A percentile compares a stretch with the other conserved stretches of the same genome.
Conservation (phyloP, 2,329 filamentous ascomycete genomes). For the Fusarium sp. region DNA sequence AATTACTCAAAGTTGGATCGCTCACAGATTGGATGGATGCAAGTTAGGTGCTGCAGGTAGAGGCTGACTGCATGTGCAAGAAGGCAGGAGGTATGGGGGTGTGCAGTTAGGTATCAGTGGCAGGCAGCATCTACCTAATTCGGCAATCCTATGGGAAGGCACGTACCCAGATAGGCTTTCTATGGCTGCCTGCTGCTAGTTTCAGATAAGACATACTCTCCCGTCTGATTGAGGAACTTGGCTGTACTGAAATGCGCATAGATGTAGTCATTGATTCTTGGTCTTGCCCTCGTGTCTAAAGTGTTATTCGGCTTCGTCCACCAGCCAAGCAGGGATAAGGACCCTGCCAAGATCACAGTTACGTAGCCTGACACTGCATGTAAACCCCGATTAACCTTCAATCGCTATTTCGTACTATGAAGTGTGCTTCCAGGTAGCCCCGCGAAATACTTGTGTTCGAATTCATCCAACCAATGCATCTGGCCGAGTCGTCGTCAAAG, state of each 20-base stretch:
- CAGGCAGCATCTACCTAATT: neutral
- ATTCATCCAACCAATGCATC: neutral
- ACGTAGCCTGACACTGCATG: neutral
- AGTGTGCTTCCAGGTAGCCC: neutral
- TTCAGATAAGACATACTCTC: neutral
- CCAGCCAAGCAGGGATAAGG: neutral
- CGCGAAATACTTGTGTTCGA: neutral
- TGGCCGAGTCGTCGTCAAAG: no score
- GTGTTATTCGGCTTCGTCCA: neutral
- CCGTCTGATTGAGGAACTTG: neutral
- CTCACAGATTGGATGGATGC: neutral
- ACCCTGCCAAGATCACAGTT: neutral
- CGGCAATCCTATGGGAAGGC: neutral
- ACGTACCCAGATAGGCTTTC: neutral
- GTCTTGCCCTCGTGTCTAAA: neutral
- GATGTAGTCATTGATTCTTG: neutral
- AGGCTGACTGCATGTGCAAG: neutral
- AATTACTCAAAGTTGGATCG: neutral
- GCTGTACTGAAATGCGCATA: neutral
- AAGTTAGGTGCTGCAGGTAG: neutral
- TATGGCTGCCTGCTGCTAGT: constrained; percentile 5
- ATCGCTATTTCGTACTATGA: neutral
- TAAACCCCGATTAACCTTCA: no score
- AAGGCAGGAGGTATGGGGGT: neutral
- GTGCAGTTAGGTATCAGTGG: neutral